These are phyloP conservation scores for Macrolepiota fuliginosa DNA, from an alignment of 768 basidiomycete species.

Conservation along the genomic window DNA sequence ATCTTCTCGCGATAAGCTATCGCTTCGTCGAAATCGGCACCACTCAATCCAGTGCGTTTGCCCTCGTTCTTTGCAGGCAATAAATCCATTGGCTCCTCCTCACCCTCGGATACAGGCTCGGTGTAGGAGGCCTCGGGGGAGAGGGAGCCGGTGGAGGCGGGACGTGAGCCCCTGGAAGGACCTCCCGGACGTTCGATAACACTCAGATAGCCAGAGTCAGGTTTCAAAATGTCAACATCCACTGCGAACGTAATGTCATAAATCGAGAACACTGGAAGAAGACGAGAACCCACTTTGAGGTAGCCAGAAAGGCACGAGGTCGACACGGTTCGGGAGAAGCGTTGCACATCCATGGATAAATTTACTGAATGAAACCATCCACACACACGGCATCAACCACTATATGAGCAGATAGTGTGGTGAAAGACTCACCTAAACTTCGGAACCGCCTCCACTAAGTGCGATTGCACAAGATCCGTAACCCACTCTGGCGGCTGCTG, in stretches of 20 bases:
- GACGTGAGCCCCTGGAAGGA: conserved; percentile 44
- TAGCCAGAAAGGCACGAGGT: conserved; percentile 97
- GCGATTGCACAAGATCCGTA: conserved; percentile 90
- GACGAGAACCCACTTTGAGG: conserved; percentile 70
- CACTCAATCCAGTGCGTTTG: conserved; percentile 72
- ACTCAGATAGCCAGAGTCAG: conserved; percentile 72
- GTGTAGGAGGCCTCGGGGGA: conserved; percentile 45
- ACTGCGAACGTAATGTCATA: conserved; percentile 39
- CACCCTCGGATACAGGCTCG: conserved; percentile 94
- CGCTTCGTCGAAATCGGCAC: conserved; percentile 76
- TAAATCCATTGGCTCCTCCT: conserved; percentile 67
- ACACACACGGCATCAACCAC: too few species aligned
- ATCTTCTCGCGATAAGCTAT: conserved; percentile 83
- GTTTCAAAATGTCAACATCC: conserved; percentile 95
- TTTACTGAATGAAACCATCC: conserved; percentile 48
- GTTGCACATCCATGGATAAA: conserved; percentile 98
- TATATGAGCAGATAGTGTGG: neutral
- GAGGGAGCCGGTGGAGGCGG: conserved; percentile 20
- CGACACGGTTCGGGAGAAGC: conserved; percentile 86
- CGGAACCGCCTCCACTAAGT: conserved; percentile 95
- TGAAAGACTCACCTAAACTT: conserved; percentile 74
- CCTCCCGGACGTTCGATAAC: conserved; percentile 72
- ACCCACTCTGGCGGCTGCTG: conserved; percentile 98
- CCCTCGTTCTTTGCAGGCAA: conserved; percentile 79
- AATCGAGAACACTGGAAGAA: neutral